These are phyloP conservation scores for Epicoccum sorghinum DNA, from an alignment of 2,329 filamentous ascomycete species.

Conservation along the genomic window DNA sequence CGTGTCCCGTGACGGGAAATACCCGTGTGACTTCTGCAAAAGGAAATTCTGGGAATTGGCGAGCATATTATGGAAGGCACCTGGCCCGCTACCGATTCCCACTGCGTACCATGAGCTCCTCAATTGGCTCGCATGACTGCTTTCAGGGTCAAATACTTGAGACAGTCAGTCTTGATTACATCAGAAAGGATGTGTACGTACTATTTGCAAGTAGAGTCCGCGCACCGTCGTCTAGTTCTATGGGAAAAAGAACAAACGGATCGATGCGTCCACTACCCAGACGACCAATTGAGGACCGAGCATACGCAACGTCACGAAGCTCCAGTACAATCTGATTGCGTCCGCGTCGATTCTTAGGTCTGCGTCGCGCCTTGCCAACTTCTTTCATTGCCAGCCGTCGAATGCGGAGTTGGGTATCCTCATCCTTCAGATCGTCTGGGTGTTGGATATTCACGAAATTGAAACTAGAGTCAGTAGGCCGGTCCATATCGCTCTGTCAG, in stretches of 20 bases:
- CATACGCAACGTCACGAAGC: slow-evolving; percentile 22
- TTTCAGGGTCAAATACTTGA: slow-evolving; percentile 32
- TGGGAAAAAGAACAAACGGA: slow-evolving; percentile 34
- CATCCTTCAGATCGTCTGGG: slow-evolving; percentile 40
- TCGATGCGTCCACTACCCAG: slow-evolving; percentile 31
- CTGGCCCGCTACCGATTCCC: slow-evolving; percentile 24
- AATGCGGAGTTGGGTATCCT: slow-evolving; percentile 38
- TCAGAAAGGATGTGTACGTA: slow-evolving; percentile 13
- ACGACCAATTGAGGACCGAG: slow-evolving; percentile 21
- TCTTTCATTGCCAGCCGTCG: slow-evolving; percentile 43
- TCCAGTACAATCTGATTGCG: slow-evolving; percentile 38
- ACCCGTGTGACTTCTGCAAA: slow-evolving; percentile 26
- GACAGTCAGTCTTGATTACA: slow-evolving; percentile 14
- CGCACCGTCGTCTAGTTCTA: slow-evolving; percentile 31
- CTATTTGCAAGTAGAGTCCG: slow-evolving; percentile 34
- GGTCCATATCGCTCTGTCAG: slow-evolving; percentile 25
- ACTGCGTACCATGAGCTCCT: slow-evolving; percentile 38
- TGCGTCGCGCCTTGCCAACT: slow-evolving; percentile 35
- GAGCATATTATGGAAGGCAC: slow-evolving; percentile 34
- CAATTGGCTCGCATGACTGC: slow-evolving; percentile 29
- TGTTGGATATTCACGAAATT: slow-evolving; percentile 42
- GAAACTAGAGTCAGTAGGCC: slow-evolving; percentile 32
- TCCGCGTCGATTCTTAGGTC: slow-evolving; percentile 33
- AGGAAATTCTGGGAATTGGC: slow-evolving; percentile 38
- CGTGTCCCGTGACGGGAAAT: slow-evolving; percentile 29